phyloP scores from a whole-genome alignment of 1,284 basidiomycete species.

The Agaricales sp. region DNA sequence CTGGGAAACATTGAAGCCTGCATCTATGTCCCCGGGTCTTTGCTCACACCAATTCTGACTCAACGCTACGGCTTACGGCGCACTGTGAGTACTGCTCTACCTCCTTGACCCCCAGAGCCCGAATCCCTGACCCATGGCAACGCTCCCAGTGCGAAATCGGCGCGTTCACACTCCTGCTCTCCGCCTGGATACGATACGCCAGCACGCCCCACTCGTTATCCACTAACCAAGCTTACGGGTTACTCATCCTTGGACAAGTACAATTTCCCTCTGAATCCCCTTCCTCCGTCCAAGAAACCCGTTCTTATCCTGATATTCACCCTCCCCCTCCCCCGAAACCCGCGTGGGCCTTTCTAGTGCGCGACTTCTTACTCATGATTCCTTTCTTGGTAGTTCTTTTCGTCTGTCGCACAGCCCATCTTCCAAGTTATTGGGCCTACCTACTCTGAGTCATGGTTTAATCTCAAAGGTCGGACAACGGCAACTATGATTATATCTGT shows the following conservation, averaged over 20 bases:
- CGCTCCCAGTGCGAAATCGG: constrained; percentile 46
- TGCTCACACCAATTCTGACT: constrained; percentile 45
- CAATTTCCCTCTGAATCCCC: constrained; percentile 8
- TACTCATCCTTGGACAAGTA: constrained; percentile 65
- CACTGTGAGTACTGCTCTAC: constrained; percentile 32
- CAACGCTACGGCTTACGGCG: constrained; percentile 47
- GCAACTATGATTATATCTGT: constrained; percentile 75
- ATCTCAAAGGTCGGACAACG: constrained; percentile 60
- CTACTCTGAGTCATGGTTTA: constrained; percentile 76
- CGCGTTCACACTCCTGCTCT: constrained; percentile 38
- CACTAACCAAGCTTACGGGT: constrained; percentile 37
- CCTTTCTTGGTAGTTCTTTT: constrained; percentile 34
- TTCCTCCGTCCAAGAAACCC: neutral
- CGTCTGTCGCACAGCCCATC: constrained; percentile 47
- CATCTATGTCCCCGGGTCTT: constrained; percentile 49
- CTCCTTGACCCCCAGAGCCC: neutral
- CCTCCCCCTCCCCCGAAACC: neutral
- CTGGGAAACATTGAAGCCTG: constrained; percentile 56
- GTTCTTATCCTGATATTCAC: neutral
- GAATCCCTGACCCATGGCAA: constrained; percentile 3
- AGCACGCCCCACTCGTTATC: constrained; percentile 48
- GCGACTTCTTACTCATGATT: constrained; percentile 4
- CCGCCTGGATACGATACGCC: constrained; percentile 67
- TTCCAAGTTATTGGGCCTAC: constrained; percentile 60
- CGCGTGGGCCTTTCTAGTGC: neutral